Percentiles rank a stretch among this genome's conserved stretches.
Evolutionary conservation across 805 yeast species (phyloP).

Genomic region (Saturnispora besseyi): DNA sequence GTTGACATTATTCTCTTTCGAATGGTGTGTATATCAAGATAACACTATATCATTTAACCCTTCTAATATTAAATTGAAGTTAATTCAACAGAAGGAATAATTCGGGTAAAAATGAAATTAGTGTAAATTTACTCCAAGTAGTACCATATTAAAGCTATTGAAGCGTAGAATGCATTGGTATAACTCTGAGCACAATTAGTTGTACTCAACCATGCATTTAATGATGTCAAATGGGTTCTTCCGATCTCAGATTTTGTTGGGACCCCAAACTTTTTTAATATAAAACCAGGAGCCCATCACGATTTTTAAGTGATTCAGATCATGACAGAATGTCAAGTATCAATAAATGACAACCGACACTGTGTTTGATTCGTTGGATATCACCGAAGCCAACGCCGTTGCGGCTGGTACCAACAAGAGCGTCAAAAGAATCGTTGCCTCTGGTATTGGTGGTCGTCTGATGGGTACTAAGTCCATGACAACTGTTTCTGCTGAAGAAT

Average conservation of each 20-base stretch:
- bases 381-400: constrained; percentile 62
- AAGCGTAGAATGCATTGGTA: neutral
- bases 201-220: neutral
- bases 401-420: constrained; percentile 77
- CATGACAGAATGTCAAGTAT: neutral
- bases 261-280: neutral
- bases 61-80: neutral
- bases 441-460: constrained; percentile 62
- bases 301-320: too few relatives aligned
- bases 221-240: neutral
- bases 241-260: neutral
- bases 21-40: neutral
- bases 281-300: neutral
- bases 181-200: neutral
- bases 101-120: neutral
- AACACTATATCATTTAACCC: neutral
- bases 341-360: neutral
- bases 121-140: neutral
- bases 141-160: neutral
- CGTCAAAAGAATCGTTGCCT: constrained; percentile 65
- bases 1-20: neutral
- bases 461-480: constrained; percentile 79
- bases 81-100: neutral
- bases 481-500: constrained; percentile 54
- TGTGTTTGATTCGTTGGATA: constrained; percentile 37